Evolutionary conservation across 2,329 filamentous ascomycete species (phyloP).

Genomic region (Epichloe glyceriae): DNA sequence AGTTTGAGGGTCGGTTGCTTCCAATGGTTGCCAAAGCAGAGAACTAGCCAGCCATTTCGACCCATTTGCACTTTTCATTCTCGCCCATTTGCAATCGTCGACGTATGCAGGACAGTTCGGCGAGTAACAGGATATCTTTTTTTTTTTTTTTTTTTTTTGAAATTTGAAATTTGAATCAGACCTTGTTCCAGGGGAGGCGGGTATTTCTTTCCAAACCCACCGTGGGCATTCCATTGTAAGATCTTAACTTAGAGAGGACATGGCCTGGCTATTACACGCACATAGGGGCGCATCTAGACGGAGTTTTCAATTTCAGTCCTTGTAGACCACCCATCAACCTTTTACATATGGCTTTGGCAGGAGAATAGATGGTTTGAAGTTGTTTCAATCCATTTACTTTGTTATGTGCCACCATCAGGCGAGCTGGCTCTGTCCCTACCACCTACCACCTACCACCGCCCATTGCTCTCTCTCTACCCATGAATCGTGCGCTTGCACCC

Average conservation of each 20-base stretch:
- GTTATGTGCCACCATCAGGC: background rate
- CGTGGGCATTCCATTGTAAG: constrained; percentile 4
- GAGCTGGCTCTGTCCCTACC: background rate
- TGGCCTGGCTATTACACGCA: background rate
- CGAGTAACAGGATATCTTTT: background rate
- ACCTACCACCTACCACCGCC: background rate
- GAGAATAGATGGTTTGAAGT: background rate
- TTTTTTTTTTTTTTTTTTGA: background rate
- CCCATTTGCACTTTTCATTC: background rate
- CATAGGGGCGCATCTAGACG: constrained; percentile 6
- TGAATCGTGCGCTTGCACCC: constrained; percentile 56
- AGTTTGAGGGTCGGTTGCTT: constrained; percentile 52
- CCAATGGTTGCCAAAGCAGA: constrained; percentile 22
- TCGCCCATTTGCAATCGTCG: background rate
- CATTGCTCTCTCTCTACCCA: constrained; percentile 23
- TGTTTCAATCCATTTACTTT: background rate
- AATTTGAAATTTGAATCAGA: background rate
- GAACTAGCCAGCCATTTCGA: background rate
- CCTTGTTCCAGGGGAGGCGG: background rate
- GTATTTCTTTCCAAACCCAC: constrained; percentile 4
- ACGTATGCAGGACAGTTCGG: background rate
- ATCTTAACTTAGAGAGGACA: background rate
- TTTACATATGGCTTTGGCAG: background rate
- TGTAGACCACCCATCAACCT: background rate
- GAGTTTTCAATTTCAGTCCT: constrained; percentile 6